These are phyloP conservation scores for Teratosphaeria epicoccoides DNA, from an alignment of 2,329 filamentous ascomycete species.

Conservation along the genomic window DNA sequence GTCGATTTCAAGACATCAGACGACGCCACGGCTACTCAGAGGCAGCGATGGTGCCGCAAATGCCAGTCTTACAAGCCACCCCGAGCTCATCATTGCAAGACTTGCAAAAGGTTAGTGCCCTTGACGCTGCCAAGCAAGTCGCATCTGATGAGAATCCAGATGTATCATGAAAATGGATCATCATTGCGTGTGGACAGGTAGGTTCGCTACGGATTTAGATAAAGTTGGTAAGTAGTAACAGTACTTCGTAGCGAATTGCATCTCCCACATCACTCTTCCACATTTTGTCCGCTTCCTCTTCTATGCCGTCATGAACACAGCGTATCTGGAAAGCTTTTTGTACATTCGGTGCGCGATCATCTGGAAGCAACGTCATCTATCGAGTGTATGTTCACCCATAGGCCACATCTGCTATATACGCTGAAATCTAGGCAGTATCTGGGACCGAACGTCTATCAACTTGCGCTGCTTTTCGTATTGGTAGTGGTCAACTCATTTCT, in stretches of 20 bases:
- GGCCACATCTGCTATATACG: background rate
- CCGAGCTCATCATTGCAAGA: conserved; percentile 70
- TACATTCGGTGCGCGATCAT: conserved; percentile 48
- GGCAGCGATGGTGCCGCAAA: conserved; percentile 60
- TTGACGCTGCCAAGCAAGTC: background rate
- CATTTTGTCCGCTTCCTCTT: conserved; percentile 71
- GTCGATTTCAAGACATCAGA: conserved; percentile 7
- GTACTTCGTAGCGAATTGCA: conserved; percentile 50
- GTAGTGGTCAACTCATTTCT: conserved; percentile 48
- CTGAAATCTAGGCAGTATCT: conserved; percentile 44
- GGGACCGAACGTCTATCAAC: conserved; percentile 51
- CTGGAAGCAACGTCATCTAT: conserved; percentile 56
- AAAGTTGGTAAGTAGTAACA: conserved; percentile 21
- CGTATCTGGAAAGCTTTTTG: conserved; percentile 52
- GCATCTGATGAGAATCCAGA: conserved; percentile 6
- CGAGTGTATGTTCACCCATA: conserved; percentile 41
- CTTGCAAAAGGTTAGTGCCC: conserved; percentile 49
- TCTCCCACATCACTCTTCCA: conserved; percentile 70
- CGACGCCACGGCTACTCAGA: conserved; percentile 10
- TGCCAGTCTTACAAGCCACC: conserved; percentile 65
- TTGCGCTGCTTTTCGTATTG: conserved; percentile 53
- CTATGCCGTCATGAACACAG: conserved; percentile 55
- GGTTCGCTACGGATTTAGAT: conserved; percentile 10
- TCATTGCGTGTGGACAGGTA: conserved; percentile 70
- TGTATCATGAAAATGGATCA: conserved; percentile 27